A percentile compares a stretch with the other conserved stretches of the same genome.
phyloP scores from a whole-genome alignment of 352 stramenopile genomes.

The Thalassiosira livingstoniorum region DNA sequence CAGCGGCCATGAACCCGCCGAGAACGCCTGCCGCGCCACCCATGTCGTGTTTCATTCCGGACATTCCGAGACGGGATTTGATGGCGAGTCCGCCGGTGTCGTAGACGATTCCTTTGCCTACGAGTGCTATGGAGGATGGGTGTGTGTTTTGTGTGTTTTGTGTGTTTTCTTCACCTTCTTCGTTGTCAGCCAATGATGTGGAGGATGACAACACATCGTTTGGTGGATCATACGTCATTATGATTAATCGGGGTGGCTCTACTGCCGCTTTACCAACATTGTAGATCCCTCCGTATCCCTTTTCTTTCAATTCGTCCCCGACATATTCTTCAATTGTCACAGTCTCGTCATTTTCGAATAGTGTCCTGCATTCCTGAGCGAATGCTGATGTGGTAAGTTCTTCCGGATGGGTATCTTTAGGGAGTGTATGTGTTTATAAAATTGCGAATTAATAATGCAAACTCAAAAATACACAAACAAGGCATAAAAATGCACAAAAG shows the following conservation, averaged over 20 bases:
- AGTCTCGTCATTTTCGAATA: constrained; percentile 67
- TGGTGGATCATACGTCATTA: constrained; percentile 88
- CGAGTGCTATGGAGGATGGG: constrained; percentile 85
- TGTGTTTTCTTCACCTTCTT: constrained; percentile 6
- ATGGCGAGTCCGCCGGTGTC: constrained; percentile 95
- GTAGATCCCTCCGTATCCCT: constrained; percentile 89
- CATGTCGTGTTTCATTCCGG: constrained; percentile 95
- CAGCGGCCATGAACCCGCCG: constrained; percentile 89
- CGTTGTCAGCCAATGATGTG: not conserved
- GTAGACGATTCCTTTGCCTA: constrained; percentile 97
- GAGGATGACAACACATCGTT: constrained; percentile 16
- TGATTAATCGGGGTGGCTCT: constrained; percentile 90
- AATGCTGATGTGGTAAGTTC: constrained; percentile 91
- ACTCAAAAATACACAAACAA: not conserved
- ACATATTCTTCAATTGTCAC: constrained; percentile 90
- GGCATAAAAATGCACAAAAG: not conserved
- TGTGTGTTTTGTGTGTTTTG: too few relatives aligned
- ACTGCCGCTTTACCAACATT: constrained; percentile 87
- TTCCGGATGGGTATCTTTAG: constrained; percentile 66
- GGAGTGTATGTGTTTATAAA: not conserved
- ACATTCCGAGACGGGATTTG: constrained; percentile 89
- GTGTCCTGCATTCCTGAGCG: constrained; percentile 85
- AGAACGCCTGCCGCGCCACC: constrained; percentile 88
- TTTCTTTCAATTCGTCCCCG: constrained; percentile 90
- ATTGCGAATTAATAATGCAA: not conserved